Conservation (phyloP, 176 grass and related monocot species). For the Poa annua region DNA sequence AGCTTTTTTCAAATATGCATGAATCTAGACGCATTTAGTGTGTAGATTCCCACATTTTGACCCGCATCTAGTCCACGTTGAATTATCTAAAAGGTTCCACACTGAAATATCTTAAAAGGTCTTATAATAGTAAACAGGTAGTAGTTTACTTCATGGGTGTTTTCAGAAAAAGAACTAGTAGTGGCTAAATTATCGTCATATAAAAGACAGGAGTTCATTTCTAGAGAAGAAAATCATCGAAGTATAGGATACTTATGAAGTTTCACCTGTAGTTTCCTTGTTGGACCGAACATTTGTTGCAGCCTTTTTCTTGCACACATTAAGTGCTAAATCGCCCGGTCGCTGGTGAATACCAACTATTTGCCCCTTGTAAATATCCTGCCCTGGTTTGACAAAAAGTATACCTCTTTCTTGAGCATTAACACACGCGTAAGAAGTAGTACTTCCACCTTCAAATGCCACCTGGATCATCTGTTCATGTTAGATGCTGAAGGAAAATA, state of each 20-base stretch:
- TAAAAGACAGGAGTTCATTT: background rate
- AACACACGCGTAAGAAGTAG: conserved; percentile 84
- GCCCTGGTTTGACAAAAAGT: conserved; percentile 76
- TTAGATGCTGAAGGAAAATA: conserved; percentile 31
- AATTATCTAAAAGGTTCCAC: too few relatives aligned
- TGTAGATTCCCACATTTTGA: too few relatives aligned
- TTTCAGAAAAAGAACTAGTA: conserved; percentile 10
- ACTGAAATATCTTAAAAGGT: too few relatives aligned
- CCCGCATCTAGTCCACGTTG: too few relatives aligned
- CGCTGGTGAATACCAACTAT: conserved; percentile 95
- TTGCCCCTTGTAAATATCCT: conserved; percentile 93
- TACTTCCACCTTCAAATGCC: conserved; percentile 93
- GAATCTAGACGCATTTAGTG: too few relatives aligned
- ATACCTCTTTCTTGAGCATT: conserved; percentile 97
- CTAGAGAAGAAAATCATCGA: background rate
- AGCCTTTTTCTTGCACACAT: conserved; percentile 99
- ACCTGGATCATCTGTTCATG: conserved; percentile 55
- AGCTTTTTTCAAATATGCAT: too few relatives aligned
- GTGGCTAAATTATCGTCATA: background rate
- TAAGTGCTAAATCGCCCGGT: conserved; percentile 89
- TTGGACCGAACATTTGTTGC: conserved; percentile 95
- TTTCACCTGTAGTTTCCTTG: conserved; percentile 91
- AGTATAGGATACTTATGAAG: background rate
- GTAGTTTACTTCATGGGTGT: background rate
- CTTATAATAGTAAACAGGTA: too few relatives aligned